A percentile compares a stretch with the other conserved stretches of the same genome.
These are phyloP conservation scores for Sextonia rubra DNA, from an alignment of 164 flowering plant genomes.

Conservation along the genomic window DNA sequence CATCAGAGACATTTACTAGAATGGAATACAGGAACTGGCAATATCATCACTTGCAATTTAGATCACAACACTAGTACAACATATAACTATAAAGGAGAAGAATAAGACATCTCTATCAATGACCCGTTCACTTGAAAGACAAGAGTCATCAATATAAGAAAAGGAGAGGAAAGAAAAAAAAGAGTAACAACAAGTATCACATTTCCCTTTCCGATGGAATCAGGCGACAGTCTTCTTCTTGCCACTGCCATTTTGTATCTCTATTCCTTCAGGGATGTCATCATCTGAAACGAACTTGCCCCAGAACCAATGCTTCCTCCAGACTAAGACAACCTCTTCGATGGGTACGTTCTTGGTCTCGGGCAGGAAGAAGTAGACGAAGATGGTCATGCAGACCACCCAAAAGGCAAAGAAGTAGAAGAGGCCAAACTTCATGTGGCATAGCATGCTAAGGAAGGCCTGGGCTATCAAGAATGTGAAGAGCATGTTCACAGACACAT, in stretches of 20 bases:
- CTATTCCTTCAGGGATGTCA: slow-evolving; percentile 7
- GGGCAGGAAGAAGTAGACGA: slow-evolving; percentile 61
- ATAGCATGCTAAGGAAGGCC: slow-evolving; percentile 69
- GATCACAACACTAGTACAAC: no score
- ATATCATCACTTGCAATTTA: no score
- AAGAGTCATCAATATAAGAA: no score
- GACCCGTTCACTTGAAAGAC: no score
- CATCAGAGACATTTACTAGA: no score
- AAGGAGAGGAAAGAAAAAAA: no score
- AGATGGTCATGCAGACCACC: slow-evolving; percentile 53
- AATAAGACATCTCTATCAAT: no score
- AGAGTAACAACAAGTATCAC: no score
- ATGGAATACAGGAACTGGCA: no score
- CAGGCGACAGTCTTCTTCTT: not conserved
- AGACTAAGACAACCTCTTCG: slow-evolving; percentile 68
- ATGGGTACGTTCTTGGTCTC: slow-evolving; percentile 81
- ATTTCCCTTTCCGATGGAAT: no score
- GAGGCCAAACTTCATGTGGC: slow-evolving; percentile 76
- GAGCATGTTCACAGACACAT: slow-evolving; percentile 76
- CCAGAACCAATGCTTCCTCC: slow-evolving; percentile 89
- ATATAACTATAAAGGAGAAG: no score
- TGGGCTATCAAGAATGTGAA: slow-evolving; percentile 80
- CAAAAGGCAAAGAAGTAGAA: slow-evolving; percentile 78
- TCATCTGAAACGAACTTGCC: slow-evolving; percentile 9
- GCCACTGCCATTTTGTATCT: not conserved